Percentiles rank a stretch among this genome's conserved stretches.
These are phyloP conservation scores for Phytophthora pini DNA, from an alignment of 352 stramenopile genomes.

Conservation along the genomic window DNA sequence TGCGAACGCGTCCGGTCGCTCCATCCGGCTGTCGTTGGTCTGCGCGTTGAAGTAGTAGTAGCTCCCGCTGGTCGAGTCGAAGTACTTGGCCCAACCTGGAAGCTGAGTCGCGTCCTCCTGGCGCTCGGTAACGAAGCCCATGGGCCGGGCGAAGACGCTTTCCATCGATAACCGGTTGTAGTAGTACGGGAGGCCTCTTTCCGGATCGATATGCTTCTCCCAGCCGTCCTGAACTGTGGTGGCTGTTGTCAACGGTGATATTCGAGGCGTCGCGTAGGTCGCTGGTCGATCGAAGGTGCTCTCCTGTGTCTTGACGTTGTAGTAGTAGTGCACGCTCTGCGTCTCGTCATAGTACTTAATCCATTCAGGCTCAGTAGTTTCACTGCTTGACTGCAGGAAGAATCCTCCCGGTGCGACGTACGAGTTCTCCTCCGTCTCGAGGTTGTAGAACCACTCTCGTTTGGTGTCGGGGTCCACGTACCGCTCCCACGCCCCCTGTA, in stretches of 20 bases:
- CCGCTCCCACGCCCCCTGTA: slow-evolving; percentile 59
- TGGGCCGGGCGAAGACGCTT: slow-evolving; percentile 62
- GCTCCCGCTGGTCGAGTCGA: slow-evolving; percentile 49
- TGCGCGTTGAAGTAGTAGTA: slow-evolving; percentile 79
- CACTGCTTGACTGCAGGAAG: slow-evolving; percentile 2
- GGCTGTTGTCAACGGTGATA: slow-evolving; percentile 11
- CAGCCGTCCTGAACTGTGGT: slow-evolving; percentile 32
- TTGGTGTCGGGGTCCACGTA: slow-evolving; percentile 57
- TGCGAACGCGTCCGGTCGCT: slow-evolving; percentile 47
- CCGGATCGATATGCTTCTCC: slow-evolving; percentile 57
- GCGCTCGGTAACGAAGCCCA: slow-evolving; percentile 36
- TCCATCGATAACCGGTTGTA: slow-evolving; percentile 79
- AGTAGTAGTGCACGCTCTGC: slow-evolving; percentile 70
- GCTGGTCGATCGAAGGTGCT: slow-evolving; percentile 38
- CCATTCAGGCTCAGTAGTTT: slow-evolving; percentile 24
- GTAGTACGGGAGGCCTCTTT: slow-evolving; percentile 72
- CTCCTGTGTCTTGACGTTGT: slow-evolving; percentile 44
- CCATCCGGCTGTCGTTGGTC: slow-evolving; percentile 51
- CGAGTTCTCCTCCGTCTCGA: slow-evolving; percentile 59
- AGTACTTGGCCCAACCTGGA: slow-evolving; percentile 60
- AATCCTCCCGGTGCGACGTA: slow-evolving; percentile 54
- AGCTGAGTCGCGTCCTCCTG: slow-evolving; percentile 7
- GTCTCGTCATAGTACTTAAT: slow-evolving; percentile 78
- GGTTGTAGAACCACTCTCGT: slow-evolving; percentile 80
- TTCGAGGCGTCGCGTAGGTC: slow-evolving; percentile 39